Percentiles rank a stretch among this genome's conserved stretches.
Conservation (phyloP, 2,329 filamentous ascomycete genomes). For the Clonostachys solani region DNA sequence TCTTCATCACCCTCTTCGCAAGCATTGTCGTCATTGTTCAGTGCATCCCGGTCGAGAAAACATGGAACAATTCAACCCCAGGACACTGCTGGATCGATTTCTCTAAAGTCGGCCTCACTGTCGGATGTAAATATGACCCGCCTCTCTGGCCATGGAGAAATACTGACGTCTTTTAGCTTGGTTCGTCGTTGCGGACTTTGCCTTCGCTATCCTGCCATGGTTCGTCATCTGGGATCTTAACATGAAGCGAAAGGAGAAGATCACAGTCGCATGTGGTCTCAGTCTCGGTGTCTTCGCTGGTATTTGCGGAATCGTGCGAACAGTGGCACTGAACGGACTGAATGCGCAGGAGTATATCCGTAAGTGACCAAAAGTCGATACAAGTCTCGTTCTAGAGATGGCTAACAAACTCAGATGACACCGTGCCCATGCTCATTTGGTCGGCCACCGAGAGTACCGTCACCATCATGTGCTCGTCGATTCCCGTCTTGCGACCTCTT, state of each 20-base stretch:
- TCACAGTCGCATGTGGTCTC: slow-evolving; percentile 15
- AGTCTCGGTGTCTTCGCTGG: slow-evolving; percentile 16
- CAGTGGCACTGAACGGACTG: slow-evolving; percentile 3
- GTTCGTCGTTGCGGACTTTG: slow-evolving; percentile 10
- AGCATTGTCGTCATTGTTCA: slow-evolving; percentile 17
- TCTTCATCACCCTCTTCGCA: slow-evolving; percentile 11
- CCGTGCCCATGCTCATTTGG: slow-evolving; percentile 10
- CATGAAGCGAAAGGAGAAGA: slow-evolving; percentile 17
- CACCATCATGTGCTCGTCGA: slow-evolving; percentile 8
- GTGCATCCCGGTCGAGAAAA: slow-evolving; percentile 15
- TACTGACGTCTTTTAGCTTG: slow-evolving; percentile 4
- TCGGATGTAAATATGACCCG: too few relatives aligned
- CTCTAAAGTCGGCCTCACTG: slow-evolving; percentile 3
- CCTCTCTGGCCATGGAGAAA: too few relatives aligned
- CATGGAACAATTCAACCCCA: slow-evolving; percentile 9
- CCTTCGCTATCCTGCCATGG: slow-evolving; percentile 14
- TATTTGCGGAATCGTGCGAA: slow-evolving; percentile 8
- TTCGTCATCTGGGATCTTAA: slow-evolving; percentile 15
- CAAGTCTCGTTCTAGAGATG: too few relatives aligned
- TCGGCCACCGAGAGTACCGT: slow-evolving; percentile 10
- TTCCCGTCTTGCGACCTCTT: slow-evolving; percentile 7
- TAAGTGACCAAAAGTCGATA: not conserved
- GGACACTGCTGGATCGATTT: slow-evolving; percentile 14
- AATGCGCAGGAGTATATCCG: slow-evolving; percentile 8
- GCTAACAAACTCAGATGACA: slow-evolving; percentile 5